Evolutionary conservation across 768 basidiomycete species (phyloP).

Genomic region (Phanerodontia chrysosporium): DNA sequence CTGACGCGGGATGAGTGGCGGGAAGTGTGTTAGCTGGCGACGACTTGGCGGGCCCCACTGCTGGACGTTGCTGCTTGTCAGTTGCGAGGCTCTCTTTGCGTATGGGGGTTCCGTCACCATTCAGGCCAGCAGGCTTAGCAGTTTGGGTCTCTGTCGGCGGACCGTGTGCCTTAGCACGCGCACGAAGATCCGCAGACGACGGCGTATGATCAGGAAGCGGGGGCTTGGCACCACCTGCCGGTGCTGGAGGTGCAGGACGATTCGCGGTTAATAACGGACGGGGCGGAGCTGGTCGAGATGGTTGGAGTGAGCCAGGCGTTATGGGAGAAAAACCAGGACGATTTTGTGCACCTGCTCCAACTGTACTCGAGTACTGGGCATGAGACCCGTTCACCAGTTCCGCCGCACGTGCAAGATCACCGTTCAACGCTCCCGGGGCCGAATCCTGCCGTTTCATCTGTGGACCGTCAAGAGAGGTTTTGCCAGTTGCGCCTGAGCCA

Average conservation of each 20-base stretch:
- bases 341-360: conserved; percentile 26
- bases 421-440: conserved; percentile 33
- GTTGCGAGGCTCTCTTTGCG: conserved; percentile 47
- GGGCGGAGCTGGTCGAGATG: conserved; percentile 64
- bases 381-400: conserved; percentile 58
- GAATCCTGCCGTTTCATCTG: conserved; percentile 43
- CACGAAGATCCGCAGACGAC: conserved; percentile 60
- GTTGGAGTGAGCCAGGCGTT: conserved; percentile 39
- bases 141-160: conserved; percentile 32
- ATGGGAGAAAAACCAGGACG: conserved; percentile 14
- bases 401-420: conserved; percentile 45
- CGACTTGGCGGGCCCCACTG: conserved; percentile 41
- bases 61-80: conserved; percentile 28
- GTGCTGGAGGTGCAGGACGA: conserved; percentile 49
- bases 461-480: conserved; percentile 38
- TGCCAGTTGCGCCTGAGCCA: conserved; percentile 46
- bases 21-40: conserved; percentile 39
- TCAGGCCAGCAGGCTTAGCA: conserved; percentile 29
- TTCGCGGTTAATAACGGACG: conserved; percentile 57
- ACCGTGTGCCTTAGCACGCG: conserved; percentile 57
- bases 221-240: conserved; percentile 26
- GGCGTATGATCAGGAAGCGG: conserved; percentile 50
- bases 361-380: conserved; percentile 38
- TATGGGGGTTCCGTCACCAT: conserved; percentile 31
- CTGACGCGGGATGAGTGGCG: conserved; percentile 40